Base-by-base conservation (phyloP, 257 asterid genomes). In the Solanum etuberosum region DNA sequence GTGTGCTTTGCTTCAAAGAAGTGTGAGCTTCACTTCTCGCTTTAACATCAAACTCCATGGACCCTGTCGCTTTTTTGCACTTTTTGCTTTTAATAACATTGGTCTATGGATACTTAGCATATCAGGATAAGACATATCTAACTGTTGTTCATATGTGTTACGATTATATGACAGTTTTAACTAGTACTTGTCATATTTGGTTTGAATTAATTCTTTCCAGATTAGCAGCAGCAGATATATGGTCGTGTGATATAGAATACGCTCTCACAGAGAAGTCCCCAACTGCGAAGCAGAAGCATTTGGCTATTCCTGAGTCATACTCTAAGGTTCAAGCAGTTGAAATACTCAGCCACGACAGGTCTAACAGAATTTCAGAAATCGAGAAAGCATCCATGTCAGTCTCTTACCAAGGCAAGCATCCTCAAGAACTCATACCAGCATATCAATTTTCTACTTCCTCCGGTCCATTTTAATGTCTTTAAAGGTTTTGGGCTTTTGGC, bases 361-460 rank as follows among this genome's bases (percentile, higher is more conserved):
- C 92, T 81, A 85, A 81, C 34, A 57, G 82, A 88, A 88, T 74
- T 86, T 72, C 48, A 31, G 88, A 93, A 88, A 83, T 83, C 20
- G 90, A 83, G 88, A 71, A 72, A 86, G 76, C 74, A 70, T 70
- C 89, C 59, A 86, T 70, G 84, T 86, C 67, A 10, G 42, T 65
- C 90, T 70, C 87, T 48, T 83, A 29, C 81, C 85, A 84, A 91
- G 93, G 94, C 88, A 87, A 90, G 93, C 81, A 81, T 81, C 68
- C 68, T 86, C 81, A n/a, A 72, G 76, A 85, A 25, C 82, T 31
- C 48, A 83, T n/a, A 86, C 61, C 85, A 88, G n/a, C 83, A 86
- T 71, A 72, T 20, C 70, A 40, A 40, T n/a, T 83, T 23, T 87
- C 71, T 67, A 20, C 80, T 71, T 71, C 43, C 78, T 72, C 80